Percentiles rank a stretch among this genome's conserved stretches.
Conservation (phyloP, 1,139 yeast species). For the Sugiyamaella sp. region DNA sequence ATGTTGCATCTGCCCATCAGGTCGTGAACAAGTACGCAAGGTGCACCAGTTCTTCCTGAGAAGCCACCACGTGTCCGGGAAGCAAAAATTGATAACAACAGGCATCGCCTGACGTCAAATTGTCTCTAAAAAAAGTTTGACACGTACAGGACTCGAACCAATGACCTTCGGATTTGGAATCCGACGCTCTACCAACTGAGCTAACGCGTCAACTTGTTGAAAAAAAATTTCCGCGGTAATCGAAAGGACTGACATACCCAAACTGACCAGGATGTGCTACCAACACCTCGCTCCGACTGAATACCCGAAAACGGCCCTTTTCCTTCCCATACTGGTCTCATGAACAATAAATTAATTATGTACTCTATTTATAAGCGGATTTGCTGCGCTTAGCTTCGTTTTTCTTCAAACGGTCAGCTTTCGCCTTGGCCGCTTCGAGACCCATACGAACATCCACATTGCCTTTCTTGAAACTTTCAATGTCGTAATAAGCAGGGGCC, state of each 20-base stretch:
- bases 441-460: slow-evolving; percentile 69
- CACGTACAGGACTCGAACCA: slow-evolving; percentile 12
- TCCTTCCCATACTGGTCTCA: not conserved
- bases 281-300: not conserved
- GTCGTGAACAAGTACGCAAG: too few species aligned
- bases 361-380: slow-evolving; percentile 7
- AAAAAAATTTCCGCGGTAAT: too few species aligned
- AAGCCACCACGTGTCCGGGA: too few species aligned
- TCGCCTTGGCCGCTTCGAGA: slow-evolving; percentile 61
- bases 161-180: slow-evolving; percentile 11
- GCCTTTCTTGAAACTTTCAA: slow-evolving; percentile 75
- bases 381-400: slow-evolving; percentile 15
- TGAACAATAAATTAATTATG: slow-evolving; percentile 3
- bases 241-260: too few species aligned
- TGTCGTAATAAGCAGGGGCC: slow-evolving; percentile 83
- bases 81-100: too few species aligned
- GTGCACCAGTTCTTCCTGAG: too few species aligned
- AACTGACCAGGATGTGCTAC: too few species aligned
- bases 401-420: slow-evolving; percentile 26
- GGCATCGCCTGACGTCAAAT: not conserved
- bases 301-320: not conserved
- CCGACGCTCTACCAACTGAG: slow-evolving; percentile 12
- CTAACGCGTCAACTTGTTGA: slow-evolving; percentile 2
- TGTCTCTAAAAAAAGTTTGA: not conserved
- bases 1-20: too few species aligned